Conservation (phyloP, 2,329 filamentous ascomycete species). For the Fusarium decemcellulare region DNA sequence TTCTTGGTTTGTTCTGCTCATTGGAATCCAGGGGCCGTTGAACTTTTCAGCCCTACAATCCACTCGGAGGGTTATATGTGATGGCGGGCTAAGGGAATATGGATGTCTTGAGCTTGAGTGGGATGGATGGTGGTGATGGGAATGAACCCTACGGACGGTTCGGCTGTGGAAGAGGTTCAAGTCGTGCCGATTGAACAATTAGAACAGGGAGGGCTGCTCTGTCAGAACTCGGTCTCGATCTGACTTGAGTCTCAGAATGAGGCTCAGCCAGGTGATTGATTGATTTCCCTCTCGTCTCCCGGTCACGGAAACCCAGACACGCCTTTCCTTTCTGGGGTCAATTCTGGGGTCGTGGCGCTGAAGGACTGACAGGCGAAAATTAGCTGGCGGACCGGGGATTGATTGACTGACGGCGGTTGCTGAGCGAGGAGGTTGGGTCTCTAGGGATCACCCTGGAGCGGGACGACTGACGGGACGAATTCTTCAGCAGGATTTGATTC, state of each 20-base stretch:
- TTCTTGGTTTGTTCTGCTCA: no score
- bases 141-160: no score
- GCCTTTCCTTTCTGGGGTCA: constrained; percentile 17
- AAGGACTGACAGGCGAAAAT: constrained; percentile 16
- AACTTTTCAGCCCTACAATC: constrained; percentile 36
- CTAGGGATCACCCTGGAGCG: neutral
- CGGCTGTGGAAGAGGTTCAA: neutral
- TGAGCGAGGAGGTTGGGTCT: constrained; percentile 24
- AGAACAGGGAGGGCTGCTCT: neutral
- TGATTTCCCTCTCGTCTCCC: constrained; percentile 14
- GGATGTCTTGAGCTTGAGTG: constrained; percentile 3
- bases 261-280: constrained; percentile 32
- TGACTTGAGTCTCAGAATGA: constrained; percentile 20
- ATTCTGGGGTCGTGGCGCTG: constrained; percentile 28
- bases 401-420: constrained; percentile 20
- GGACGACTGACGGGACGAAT: no score
- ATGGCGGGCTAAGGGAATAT: neutral
- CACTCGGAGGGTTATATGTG: constrained; percentile 10
- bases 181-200: neutral
- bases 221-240: constrained; percentile 1
- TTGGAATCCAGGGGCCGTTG: neutral
- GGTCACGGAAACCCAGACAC: constrained; percentile 18
- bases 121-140: neutral
- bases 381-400: constrained; percentile 22
- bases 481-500: no score